Conservation (phyloP, 768 basidiomycete genomes). For the Exidia glandulosa region DNA sequence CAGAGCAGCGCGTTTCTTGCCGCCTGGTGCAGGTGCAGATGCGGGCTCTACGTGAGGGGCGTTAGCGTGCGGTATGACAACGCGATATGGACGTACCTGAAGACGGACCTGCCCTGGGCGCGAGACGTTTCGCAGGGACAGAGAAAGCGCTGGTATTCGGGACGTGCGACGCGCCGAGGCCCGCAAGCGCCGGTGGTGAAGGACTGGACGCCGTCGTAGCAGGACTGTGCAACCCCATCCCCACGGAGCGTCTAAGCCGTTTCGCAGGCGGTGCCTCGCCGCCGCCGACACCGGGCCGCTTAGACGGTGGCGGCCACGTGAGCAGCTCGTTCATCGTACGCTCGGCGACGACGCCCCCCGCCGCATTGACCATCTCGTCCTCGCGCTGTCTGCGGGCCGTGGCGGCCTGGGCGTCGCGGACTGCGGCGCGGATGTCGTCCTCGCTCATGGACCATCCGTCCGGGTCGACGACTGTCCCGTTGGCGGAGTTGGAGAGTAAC, state of each 20-base stretch:
- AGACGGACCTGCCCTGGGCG: no score
- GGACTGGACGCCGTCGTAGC: no score
- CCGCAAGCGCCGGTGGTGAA: no score
- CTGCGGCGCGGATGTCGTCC: background rate
- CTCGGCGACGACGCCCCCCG: background rate
- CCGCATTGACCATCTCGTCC: background rate
- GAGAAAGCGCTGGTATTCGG: no score
- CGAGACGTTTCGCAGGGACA: no score
- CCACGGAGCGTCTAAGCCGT: no score
- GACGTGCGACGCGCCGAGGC: no score
- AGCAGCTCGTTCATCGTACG: background rate
- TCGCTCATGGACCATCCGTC: background rate
- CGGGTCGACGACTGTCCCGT: background rate
- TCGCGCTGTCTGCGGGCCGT: background rate
- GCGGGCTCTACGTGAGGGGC: background rate
- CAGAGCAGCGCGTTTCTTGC: slow-evolving; percentile 20
- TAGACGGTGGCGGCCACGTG: background rate
- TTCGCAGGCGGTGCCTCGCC: no score
- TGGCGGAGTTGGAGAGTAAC: background rate
- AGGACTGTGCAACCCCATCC: no score
- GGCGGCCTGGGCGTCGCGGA: background rate
- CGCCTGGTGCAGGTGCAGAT: background rate
- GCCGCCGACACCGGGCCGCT: no score
- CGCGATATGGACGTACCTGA: no score
- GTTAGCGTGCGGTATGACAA: background rate